These are phyloP conservation scores for Alternaria ethzedia DNA, from an alignment of 2,329 filamentous ascomycete genomes.

Conservation along the genomic window DNA sequence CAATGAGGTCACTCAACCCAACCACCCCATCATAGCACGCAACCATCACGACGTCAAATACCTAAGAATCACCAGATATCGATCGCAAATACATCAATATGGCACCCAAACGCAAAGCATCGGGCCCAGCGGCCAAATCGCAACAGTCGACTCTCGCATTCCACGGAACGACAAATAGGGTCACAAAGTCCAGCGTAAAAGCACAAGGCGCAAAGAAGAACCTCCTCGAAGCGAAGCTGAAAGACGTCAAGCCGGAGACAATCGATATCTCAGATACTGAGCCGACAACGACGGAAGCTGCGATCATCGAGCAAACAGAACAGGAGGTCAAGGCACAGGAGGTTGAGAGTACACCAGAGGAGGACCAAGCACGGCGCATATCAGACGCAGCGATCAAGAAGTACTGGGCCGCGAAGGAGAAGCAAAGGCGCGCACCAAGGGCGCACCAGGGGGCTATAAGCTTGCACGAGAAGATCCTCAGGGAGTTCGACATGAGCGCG, in stretches of 20 bases:
- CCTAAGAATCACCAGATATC: background rate
- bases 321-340: conserved; percentile 39
- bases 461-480: conserved; percentile 81
- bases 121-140: conserved; percentile 54
- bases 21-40: conserved; percentile 16
- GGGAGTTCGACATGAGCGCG: conserved; percentile 90
- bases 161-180: conserved; percentile 60
- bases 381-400: conserved; percentile 71
- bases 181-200: conserved; percentile 63
- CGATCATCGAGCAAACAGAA: conserved; percentile 48
- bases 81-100: conserved; percentile 34
- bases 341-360: conserved; percentile 43
- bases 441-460: conserved; percentile 79
- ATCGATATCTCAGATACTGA: conserved; percentile 31
- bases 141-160: conserved; percentile 70
- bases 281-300: conserved; percentile 49
- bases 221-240: conserved; percentile 41
- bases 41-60: conserved; percentile 3
- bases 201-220: conserved; percentile 48
- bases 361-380: conserved; percentile 68
- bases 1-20: conserved; percentile 35
- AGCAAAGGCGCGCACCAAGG: conserved; percentile 68
- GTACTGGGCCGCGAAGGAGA: conserved; percentile 81
- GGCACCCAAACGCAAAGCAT: conserved; percentile 54
- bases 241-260: conserved; percentile 34